Evolutionary conservation across 805 yeast species (phyloP), one percentile per base, ranked within the genome.

Genomic region (Starmerella bombicola): DNA sequence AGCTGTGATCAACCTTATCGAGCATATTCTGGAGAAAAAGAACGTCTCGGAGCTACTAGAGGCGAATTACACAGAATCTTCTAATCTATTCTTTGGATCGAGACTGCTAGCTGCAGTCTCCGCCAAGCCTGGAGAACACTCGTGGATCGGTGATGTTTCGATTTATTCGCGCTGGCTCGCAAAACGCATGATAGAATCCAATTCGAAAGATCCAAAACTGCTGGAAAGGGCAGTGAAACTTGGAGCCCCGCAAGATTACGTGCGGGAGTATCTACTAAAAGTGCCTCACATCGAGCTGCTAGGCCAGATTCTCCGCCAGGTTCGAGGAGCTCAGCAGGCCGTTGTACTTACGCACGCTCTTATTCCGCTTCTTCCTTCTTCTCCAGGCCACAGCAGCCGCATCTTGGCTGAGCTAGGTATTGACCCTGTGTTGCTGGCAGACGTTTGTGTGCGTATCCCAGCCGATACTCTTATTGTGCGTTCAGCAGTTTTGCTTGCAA

Each of bases 91-190:
- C 8, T 39, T 45, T 28, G 53, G 53, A 10, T 47, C 51, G 13
- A 39, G 51, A 8, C 6, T 49, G 2, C 35, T 49, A 33, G 36
- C 30, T 2, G 36, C 29, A 1, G 40, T 38, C 1, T 31, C 37
- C 16, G 10, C 47, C 2, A 23, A 28, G 13, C 30, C 23, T 13
- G 20, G 32, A 9, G 32, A 31, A 4, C 31, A 29, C 8, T 18
- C 40, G 25, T 49, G 56, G 57, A 13, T 45, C 21, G 45, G 48
- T 30, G 38, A 41, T 29, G 45, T 49, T 5, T 25, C 17, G 1
- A 24, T 28, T 15, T 56, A 54, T 35, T 23, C 50, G 17, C 6
- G 18, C 9, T 55, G 55, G 55, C 47, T 53, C 9, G 54, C 52
- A 5, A n/a, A 12, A 5, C 52, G 48, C 30, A 22, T 54, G 21